These are phyloP conservation scores for Xylariaceae sp. DNA, from an alignment of 2,329 filamentous ascomycete species.

Conservation along the genomic window DNA sequence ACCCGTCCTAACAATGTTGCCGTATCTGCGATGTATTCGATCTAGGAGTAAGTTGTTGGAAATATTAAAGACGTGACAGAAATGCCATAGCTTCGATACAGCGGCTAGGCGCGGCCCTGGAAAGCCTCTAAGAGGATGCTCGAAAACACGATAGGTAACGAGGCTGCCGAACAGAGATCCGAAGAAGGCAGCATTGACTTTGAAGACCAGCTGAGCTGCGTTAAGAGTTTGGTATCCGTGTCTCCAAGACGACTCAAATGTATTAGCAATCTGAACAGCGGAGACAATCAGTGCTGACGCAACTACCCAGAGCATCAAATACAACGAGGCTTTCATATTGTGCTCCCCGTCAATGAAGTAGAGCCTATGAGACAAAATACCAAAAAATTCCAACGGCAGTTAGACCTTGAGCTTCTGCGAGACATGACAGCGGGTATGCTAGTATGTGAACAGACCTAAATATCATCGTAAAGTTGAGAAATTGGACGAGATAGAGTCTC, in stretches of 20 bases:
- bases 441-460: too few species aligned
- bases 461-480: too few species aligned
- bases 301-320: conserved; percentile 3
- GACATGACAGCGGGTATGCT: too few species aligned
- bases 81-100: conserved; percentile 18
- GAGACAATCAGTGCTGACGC: neutral
- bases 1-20: conserved; percentile 16
- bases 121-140: conserved; percentile 13
- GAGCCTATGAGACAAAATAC: conserved; percentile 8
- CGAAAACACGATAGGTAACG: too few species aligned
- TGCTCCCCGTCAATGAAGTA: conserved; percentile 15
- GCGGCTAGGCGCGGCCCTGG: conserved; percentile 11
- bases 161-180: conserved; percentile 1
- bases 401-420: too few species aligned
- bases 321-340: conserved; percentile 6
- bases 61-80: conserved; percentile 4
- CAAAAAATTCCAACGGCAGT: too few species aligned
- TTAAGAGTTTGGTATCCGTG: too few species aligned
- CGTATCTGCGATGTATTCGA: conserved; percentile 5
- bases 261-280: neutral
- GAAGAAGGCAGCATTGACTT: conserved; percentile 4
- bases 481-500: too few species aligned
- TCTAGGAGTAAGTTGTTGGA: conserved; percentile 15
- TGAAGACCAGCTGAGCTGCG: too few species aligned
- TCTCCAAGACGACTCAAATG: too few species aligned